A percentile compares a stretch with the other conserved stretches of the same genome.
Evolutionary conservation across 2,329 filamentous ascomycete genomes (phyloP).

Genomic region (Endoconidiophora polonica): DNA sequence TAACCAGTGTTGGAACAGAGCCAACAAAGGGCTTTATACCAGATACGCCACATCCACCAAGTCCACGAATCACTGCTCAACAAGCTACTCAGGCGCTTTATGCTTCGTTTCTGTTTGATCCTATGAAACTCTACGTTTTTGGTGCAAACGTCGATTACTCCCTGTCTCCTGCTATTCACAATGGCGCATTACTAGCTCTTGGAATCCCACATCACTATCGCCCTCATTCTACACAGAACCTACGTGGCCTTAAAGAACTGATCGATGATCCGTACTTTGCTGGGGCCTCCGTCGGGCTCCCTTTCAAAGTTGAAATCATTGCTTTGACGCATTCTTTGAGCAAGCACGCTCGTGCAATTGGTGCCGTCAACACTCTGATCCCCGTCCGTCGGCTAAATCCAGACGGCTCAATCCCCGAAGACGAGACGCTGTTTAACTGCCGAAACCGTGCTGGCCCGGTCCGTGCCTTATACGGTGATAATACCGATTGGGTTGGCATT

Average conservation of each 20-base stretch:
- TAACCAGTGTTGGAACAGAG: slow-evolving; percentile 19
- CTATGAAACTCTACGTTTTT: slow-evolving; percentile 57
- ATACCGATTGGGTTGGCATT: slow-evolving; percentile 71
- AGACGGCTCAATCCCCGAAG: slow-evolving; percentile 38
- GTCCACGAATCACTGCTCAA: slow-evolving; percentile 34
- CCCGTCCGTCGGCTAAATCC: slow-evolving; percentile 46
- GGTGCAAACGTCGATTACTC: slow-evolving; percentile 58
- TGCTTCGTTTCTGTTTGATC: slow-evolving; percentile 47
- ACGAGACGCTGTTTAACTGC: slow-evolving; percentile 13
- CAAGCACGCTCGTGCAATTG: slow-evolving; percentile 56
- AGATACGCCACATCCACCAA: slow-evolving; percentile 5
- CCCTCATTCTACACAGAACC: slow-evolving; percentile 43
- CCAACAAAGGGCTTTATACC: slow-evolving; percentile 20
- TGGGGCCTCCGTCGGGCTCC: slow-evolving; percentile 53
- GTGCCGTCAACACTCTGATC: slow-evolving; percentile 60
- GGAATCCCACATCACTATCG: slow-evolving; percentile 53
- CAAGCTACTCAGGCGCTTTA: slow-evolving; percentile 51
- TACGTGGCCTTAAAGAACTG: slow-evolving; percentile 46
- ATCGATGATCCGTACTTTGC: slow-evolving; percentile 52
- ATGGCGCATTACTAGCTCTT: slow-evolving; percentile 46
- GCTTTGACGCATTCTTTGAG: slow-evolving; percentile 52
- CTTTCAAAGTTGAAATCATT: slow-evolving; percentile 61
- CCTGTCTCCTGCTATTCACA: slow-evolving; percentile 64
- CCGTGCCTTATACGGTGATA: slow-evolving; percentile 57
- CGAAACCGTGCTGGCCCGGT: slow-evolving; percentile 49